A percentile compares a stretch with the other conserved stretches of the same genome.
Conservation (phyloP, 495 filamentous ascomycete species). For the Lasiosphaeriaceae sp. region DNA sequence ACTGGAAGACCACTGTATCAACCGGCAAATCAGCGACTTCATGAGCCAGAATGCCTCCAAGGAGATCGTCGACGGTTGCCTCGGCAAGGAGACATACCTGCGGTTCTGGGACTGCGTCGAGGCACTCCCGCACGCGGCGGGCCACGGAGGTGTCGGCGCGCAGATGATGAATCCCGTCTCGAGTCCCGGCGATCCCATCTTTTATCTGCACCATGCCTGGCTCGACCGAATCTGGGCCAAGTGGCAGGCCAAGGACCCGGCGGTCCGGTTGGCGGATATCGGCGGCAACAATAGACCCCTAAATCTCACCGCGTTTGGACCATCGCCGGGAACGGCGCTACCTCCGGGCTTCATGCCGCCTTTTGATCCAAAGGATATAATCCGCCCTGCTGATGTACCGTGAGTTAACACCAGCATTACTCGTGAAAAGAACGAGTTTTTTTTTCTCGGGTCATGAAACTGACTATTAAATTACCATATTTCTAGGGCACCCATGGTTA, state of each 20-base stretch:
- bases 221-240: conserved; percentile 48
- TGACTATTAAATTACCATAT: too few relatives aligned
- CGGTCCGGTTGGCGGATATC: conserved; percentile 26
- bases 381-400: too few relatives aligned
- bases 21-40: conserved; percentile 30
- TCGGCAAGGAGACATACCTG: conserved; percentile 13
- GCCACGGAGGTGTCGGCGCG: conserved; percentile 36
- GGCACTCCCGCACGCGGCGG: conserved; percentile 31
- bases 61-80: background rate
- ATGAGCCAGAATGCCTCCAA: background rate
- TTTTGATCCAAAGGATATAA: too few relatives aligned
- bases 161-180: conserved; percentile 29
- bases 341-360: too few relatives aligned
- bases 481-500: too few relatives aligned
- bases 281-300: conserved; percentile 12
- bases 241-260: conserved; percentile 41
- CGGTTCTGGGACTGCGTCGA: conserved; percentile 38
- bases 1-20: conserved; percentile 30
- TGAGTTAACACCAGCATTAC: too few relatives aligned
- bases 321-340: too few relatives aligned
- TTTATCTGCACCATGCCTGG: conserved; percentile 50
- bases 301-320: too few relatives aligned
- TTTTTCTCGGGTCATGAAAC: too few relatives aligned
- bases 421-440: too few relatives aligned
- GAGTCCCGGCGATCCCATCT: conserved; percentile 43